phyloP scores from a whole-genome alignment of 1,284 basidiomycete species.

The Amylostereum areolatum region DNA sequence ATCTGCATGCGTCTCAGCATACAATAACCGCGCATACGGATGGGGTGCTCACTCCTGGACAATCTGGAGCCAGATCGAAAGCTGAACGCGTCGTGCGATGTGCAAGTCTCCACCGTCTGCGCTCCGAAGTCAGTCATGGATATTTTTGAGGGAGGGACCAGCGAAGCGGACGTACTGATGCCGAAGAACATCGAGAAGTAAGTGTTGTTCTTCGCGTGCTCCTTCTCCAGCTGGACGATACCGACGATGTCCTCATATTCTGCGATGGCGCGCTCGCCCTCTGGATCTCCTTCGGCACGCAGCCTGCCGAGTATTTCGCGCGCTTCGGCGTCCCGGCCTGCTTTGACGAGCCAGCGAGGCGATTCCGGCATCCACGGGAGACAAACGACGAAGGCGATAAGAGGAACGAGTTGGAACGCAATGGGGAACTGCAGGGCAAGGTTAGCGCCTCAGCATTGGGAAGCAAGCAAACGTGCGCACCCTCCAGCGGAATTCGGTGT shows the following conservation, averaged over 20 bases:
- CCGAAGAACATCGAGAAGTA: slow-evolving; percentile 46
- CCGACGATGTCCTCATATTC: slow-evolving; percentile 38
- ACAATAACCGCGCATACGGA: no score
- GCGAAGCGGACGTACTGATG: slow-evolving; percentile 21
- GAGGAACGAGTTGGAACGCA: slow-evolving; percentile 42
- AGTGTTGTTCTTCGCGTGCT: slow-evolving; percentile 34
- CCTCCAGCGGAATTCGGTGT: slow-evolving; percentile 35
- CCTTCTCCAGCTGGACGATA: slow-evolving; percentile 35
- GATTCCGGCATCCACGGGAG: slow-evolving; percentile 35
- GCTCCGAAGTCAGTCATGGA: slow-evolving; percentile 1
- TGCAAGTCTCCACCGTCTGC: slow-evolving; percentile 36
- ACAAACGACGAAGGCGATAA: slow-evolving; percentile 36
- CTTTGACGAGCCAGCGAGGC: slow-evolving; percentile 51
- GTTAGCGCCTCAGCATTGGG: slow-evolving; percentile 14
- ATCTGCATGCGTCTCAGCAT: no score
- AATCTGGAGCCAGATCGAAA: slow-evolving; percentile 46
- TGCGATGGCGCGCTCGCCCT: slow-evolving; percentile 19
- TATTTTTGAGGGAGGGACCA: background rate
- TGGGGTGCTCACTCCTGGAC: no score
- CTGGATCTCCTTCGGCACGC: slow-evolving; percentile 22
- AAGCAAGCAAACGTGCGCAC: slow-evolving; percentile 20
- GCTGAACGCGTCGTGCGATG: slow-evolving; percentile 39
- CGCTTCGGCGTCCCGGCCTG: slow-evolving; percentile 42
- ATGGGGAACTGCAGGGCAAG: slow-evolving; percentile 36
- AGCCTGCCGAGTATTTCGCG: slow-evolving; percentile 32